Evolutionary conservation across 2,329 filamentous ascomycete genomes (phyloP), one percentile per base, ranked within the genome.

Genomic region (Claviceps quebecensis): DNA sequence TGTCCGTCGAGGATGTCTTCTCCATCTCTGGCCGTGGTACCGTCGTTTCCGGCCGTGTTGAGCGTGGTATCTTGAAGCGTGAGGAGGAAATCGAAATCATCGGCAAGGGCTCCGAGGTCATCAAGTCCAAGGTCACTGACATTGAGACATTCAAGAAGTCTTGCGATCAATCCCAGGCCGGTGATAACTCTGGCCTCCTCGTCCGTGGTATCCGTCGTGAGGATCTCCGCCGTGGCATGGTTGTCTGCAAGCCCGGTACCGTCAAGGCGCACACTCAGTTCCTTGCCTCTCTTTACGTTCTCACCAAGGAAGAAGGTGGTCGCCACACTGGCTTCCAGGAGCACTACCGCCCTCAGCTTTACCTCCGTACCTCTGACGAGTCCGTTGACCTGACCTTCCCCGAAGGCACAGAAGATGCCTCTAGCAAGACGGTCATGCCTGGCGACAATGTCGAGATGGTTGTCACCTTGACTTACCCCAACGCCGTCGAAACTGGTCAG

Each of bases 121-220:
- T 97, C 77, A 96, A 94, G 83, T 97, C 93, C 71, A 97, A 96
- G 79, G 91, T 98, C 58, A 98, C 93, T 65, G 94, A 98, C 66
- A 97, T 98, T 61, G 93, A 98, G 78, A 98, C 91, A 59, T 98
- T 98, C 80, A 96, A 97, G 81, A 98, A 98, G 81, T 94, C 89
- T 48, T 97, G 93, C 72, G 90, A 96, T 53, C 88, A 95, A 73
- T 95, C 91, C 54, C 82, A 87, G 63, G 93, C 93, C 56, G 93
- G 93, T 70, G 93, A 98, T 73, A 98, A 97, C 83, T 96, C 93
- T 26, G 93, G 93, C 66, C 86, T 98, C 39, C 81, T 98, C 51
- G 84, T 98, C 70, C 88, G 93, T 73, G 91, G 93, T 77, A 73
- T 98, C 66, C 90, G 89, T 73, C 89, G 93, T 65, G 93, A 98